Base-by-base conservation (phyloP, 164 flowering plant genomes). In the Aristolochia fimbriata region DNA sequence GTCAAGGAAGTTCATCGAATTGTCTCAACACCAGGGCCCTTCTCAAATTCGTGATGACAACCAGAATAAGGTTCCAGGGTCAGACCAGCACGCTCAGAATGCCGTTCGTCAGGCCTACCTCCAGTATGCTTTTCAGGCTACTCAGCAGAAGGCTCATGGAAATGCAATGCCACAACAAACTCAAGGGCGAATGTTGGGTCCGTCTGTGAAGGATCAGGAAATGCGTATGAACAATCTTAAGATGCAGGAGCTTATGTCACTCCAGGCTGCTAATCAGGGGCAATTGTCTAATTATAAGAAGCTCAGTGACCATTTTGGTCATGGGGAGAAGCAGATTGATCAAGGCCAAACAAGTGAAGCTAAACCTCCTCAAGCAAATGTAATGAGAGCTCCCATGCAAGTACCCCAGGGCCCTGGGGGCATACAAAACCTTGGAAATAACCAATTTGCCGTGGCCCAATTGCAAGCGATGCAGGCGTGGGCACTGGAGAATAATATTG, bases 401-500 rank as follows among this genome's bases (percentile, higher is more conserved):
- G 63, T 76, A 51, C 70, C 78, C 61, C 94, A 81, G 63, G 57
- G 73, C 58, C 89, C 80, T 55, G 80, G 74, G 57, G 72, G 56
- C 62, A 59, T 76, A 30, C 86, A 77, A 66, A 86, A 71, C 66
- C 69, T 80, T 67, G 71, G 71, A 31, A 81, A 72, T 72, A 87
- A 74, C 76, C 87, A 77, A 63, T 60, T 74, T 46, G 80, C 86
- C 17, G 71, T 86, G 80, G 80, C 91, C 16, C 97, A 93, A 71
- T 48, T 87, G 77, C 96, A 85, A 67, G 85, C 82, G 11, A 66
- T 86, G 78, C 90, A 91, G 60, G 91, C 91, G 16, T 83, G 91
- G 90, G 97, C 95, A 31, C 71, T 62, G 65, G 99, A 91, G 68
- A 84, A 76, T 61, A 91, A 88, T 73, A 80, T 94, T 69, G 99